Base-by-base conservation (phyloP, 257 asterid genomes). In the Haberlea rhodopensis region DNA sequence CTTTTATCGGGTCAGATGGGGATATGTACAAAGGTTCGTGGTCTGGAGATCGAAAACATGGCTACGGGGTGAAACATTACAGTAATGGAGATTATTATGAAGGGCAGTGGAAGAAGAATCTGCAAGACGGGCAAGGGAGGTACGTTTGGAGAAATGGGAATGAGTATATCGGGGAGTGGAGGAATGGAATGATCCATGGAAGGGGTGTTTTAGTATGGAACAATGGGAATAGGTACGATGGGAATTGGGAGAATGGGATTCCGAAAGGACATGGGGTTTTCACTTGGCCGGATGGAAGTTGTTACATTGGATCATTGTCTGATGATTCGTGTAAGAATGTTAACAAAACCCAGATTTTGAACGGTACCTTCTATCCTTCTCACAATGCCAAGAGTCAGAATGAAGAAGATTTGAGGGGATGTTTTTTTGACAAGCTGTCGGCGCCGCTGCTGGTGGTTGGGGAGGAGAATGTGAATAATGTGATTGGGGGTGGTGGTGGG, bases 51-150 rank as follows among this genome's bases (percentile, higher is more conserved):
- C 77, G 80, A 54, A 85, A 79, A 54, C 89, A 86, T 18, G 94
- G 90, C 2, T 72, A 69, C 27, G 94, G 89, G 4, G 72, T 76
- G 19, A 86, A 81, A 73, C 75, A 71, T 56, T 86, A 86, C 70
- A 70, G 79, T 20, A 86, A 86, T 68, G 94, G 87, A 2, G 90
- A 86, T 74, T 79, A 73, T 31, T 83, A 86, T 10, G 87, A 79
- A 16, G 94, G 90, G 8, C 78, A 74, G 53, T 86, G 94, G 94
- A 81, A 70, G 76, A 75, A 66, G 48, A 81, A 83, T 71, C 26
- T 71, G 5, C 94, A 81, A n/a, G 89, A 86, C 29, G 94, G 94
- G 21, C 87, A 85, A 8, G 94, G 94, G 43, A 67, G 94, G 25
- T 85, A 85, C 37, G 68, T 79, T 3, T 86, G 94, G 90, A 74